Base-by-base conservation (phyloP, 495 filamentous ascomycete species). In the Aspergillus homomorphus region DNA sequence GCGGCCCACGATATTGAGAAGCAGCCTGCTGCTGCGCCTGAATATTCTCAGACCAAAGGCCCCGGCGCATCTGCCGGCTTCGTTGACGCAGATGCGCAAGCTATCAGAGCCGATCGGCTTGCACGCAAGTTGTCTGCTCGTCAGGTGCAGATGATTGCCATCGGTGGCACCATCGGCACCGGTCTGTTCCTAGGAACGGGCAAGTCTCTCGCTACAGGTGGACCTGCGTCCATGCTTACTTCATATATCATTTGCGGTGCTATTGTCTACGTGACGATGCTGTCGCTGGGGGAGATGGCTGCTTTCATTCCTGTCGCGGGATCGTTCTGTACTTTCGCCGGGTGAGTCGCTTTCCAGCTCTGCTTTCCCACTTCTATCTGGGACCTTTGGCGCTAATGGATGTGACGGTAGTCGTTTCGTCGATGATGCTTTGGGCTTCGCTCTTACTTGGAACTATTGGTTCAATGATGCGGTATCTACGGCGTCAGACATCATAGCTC, bases 171-270 rank as follows among this genome's bases (percentile, higher is more conserved):
- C 4, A 87, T 88, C 56, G 84, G 85, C 10, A 88, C 86, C 5
- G 87, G 85, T 30, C 66, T 89, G 24, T 85, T 89, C 63, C 72
- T 88, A 20, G 83, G 85, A 41, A 81, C 79, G 0, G 85, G 85
- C 19, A 76, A 78, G 48, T 82, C 82, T 4, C 76, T 89, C 20
- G 73, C 80, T 1, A 78, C 73, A 24, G 84, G 82, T 50, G 85
- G 86, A 1, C 84, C 86, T 19, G 81, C 74, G 64, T 90, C 77
- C 67, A 88, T 80, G 71, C 66, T 90, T 24, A 80, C 87, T 44
- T 81, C 80, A 24, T 80, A 79, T 54, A 68, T 72, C 20, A 76
- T 80, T 49, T 73, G 70, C 45, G 78, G 78, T 55, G 75, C 52
- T 0, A 81, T 81, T 59, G 76, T 80, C 9, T 80, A 79, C 51